Conservation (phyloP, 2,329 filamentous ascomycete genomes). For the Nemania sp. region DNA sequence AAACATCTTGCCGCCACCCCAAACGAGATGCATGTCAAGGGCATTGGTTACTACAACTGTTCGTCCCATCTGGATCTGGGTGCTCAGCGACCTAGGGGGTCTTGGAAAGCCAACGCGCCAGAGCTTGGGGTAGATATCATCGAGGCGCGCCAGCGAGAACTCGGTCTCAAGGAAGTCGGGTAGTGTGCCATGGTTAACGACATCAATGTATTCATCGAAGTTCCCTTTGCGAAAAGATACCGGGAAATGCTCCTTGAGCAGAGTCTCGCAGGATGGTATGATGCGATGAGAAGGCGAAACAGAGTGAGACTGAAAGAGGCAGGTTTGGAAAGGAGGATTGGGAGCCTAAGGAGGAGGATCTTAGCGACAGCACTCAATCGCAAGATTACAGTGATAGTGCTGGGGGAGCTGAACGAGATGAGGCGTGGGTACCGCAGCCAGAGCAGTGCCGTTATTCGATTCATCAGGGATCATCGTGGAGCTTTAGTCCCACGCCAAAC, state of each 20-base stretch:
- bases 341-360: background rate
- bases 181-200: background rate
- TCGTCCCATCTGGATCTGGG: background rate
- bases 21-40: slow-evolving; percentile 9
- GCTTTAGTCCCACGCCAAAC: background rate
- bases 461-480: background rate
- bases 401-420: background rate
- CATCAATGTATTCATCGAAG: background rate
- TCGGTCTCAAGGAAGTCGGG: background rate
- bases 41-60: background rate
- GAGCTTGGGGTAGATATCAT: background rate
- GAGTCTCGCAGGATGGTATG: background rate
- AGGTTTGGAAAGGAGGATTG: background rate
- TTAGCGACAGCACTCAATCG: background rate
- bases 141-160: background rate
- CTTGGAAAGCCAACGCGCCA: background rate
- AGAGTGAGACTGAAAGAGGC: background rate
- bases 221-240: background rate
- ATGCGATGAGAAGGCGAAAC: background rate
- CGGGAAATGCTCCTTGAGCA: background rate
- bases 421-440: background rate
- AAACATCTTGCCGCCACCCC: background rate
- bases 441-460: background rate
- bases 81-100: background rate
- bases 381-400: background rate